Evolutionary conservation across 345 rosid species (phyloP).

Genomic region (Lepidium sativum): DNA sequence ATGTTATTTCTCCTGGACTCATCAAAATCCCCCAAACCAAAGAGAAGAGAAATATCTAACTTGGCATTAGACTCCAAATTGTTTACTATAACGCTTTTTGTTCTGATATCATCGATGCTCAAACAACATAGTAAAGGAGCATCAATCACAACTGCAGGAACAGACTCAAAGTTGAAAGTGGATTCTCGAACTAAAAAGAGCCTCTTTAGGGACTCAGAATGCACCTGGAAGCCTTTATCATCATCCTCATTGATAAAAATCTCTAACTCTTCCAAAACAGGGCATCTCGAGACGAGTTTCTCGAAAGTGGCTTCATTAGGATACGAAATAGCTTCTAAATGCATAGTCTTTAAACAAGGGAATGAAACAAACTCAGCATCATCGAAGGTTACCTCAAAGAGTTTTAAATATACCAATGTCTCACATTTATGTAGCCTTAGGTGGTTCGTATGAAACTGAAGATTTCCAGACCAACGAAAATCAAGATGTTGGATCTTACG

Average conservation of each 20-base stretch:
- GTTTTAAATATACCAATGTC: background rate
- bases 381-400: background rate
- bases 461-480: background rate
- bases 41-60: background rate
- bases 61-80: background rate
- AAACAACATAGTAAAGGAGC: background rate
- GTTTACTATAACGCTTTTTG: background rate
- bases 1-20: background rate
- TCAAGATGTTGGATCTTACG: background rate
- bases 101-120: background rate
- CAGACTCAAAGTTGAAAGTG: background rate
- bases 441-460: background rate
- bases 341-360: background rate
- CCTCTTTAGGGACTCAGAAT: background rate
- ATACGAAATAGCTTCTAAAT: background rate
- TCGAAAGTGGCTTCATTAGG: background rate
- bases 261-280: background rate
- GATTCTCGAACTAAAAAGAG: background rate
- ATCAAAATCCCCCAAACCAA: background rate
- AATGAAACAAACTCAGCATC: background rate
- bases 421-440: background rate
- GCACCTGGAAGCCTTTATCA: background rate
- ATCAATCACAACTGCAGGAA: background rate
- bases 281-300: background rate
- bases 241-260: background rate